A percentile compares a stretch with the other conserved stretches of the same genome.
Evolutionary conservation across 352 stramenopile genomes (phyloP).

Genomic region (Globisporangium iwayamae): DNA sequence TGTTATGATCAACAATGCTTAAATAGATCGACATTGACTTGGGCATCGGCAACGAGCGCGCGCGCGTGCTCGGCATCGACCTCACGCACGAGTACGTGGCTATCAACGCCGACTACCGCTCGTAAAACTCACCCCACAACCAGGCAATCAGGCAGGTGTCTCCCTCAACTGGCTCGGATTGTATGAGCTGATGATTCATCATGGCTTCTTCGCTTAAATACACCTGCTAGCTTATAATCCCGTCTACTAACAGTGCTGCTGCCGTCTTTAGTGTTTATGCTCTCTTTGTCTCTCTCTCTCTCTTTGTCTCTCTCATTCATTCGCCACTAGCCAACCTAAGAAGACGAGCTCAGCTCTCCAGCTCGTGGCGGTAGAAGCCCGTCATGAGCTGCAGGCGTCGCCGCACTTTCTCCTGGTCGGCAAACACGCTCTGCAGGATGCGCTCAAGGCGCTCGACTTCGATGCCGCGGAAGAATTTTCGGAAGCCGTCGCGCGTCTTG

Average conservation of each 20-base stretch:
- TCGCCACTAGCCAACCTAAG: slow-evolving; percentile 5
- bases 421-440: slow-evolving; percentile 49
- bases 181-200: background rate
- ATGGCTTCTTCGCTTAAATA: slow-evolving; percentile 2
- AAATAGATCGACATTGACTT: slow-evolving; percentile 92
- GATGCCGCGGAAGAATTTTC: slow-evolving; percentile 62
- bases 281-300: background rate
- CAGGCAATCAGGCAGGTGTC: background rate
- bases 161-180: background rate
- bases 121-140: slow-evolving; percentile 46
- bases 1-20: background rate
- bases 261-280: background rate
- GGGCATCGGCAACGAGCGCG: slow-evolving; percentile 74
- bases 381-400: slow-evolving; percentile 71
- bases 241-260: background rate
- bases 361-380: slow-evolving; percentile 38
- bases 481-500: slow-evolving; percentile 75
- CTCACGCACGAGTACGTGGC: slow-evolving; percentile 98
- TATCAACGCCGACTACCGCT: slow-evolving; percentile 99
- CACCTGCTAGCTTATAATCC: background rate
- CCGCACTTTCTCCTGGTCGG: slow-evolving; percentile 45
- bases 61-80: slow-evolving; percentile 94
- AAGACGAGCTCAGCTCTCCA: slow-evolving; percentile 9
- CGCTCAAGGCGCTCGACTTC: slow-evolving; percentile 38
- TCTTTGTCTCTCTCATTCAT: background rate